Evolutionary conservation across 2,329 filamentous ascomycete species (phyloP), one percentile per base, ranked within the genome.

Genomic region (Chrysoporthe austroafricana): DNA sequence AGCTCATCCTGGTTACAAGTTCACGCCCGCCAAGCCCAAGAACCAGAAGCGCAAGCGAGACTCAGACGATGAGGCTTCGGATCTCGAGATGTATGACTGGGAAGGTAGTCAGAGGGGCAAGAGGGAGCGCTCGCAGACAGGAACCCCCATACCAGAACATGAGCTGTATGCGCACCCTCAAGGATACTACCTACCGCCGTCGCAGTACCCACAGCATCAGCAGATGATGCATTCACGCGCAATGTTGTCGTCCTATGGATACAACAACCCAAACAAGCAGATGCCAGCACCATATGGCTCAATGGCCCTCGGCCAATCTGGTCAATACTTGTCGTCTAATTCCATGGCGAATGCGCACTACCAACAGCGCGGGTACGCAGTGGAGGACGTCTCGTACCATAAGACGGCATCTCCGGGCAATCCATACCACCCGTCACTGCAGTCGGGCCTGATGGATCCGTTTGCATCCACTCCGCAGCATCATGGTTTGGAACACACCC

Each of bases 1-100:
- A 64, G 94, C 95, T 2, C 93, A 97, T 73, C 96, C 96, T 0
- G 88, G 89, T 54, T 99, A 98, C 84, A 98, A 97, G 79, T 99
- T 98, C 80, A 91, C 92, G 2, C 95, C 95, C 1, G 90, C 90
- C 73, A 97, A 96, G 79, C 80, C 84, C 39, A 79, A 80, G 58
- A 83, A 83, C 71, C 73, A 71, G 71, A 81, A 80, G 70, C 56
- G 70, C 44, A 78, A 72, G 59, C 70, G 72, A 8, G 72, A 67
- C 4, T 73, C 74, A 4, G 78, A 79, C 57, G 78, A 81, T 39
- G 77, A 79, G 43, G 79, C 77, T 16, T 82, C 80, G 42, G 77
- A 79, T 5, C 83, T 81, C 14, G 83, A 84, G 46, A 76, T 82
- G 62, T 67, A 68, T 18, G 80, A 81, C 42, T 82, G 78, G 60